These are phyloP conservation scores for Colletotrichum caudatum DNA, from an alignment of 2,329 filamentous ascomycete species.

Conservation along the genomic window DNA sequence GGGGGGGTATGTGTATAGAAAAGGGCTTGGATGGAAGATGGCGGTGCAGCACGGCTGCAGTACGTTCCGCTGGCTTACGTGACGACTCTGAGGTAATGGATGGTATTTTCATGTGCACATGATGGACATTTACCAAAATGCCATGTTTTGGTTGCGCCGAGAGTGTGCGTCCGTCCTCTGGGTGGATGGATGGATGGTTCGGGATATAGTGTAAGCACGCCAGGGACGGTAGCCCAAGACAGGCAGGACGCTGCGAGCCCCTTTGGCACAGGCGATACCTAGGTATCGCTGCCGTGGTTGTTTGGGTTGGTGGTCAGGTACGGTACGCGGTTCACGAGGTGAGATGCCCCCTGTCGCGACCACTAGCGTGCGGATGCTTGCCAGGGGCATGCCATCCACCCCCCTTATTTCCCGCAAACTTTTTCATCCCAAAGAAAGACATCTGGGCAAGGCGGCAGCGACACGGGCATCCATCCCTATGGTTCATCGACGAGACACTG, in stretches of 20 bases:
- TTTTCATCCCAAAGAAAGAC: conserved; percentile 28
- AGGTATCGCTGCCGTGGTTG: not conserved
- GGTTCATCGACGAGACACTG: not conserved
- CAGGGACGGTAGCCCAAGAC: not conserved
- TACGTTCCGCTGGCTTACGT: conserved; percentile 20
- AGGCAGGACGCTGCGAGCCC: conserved; percentile 13
- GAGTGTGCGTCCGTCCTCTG: conserved; percentile 3
- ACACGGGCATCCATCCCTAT: conserved; percentile 22
- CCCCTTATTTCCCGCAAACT: conserved; percentile 13
- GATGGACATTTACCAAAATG: conserved; percentile 39
- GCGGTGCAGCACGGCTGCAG: conserved; percentile 35
- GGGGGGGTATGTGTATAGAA: conserved; percentile 1
- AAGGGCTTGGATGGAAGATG: conserved; percentile 9
- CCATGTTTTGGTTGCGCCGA: conserved; percentile 33
- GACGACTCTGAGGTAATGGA: conserved; percentile 27
- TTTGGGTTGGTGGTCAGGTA: conserved; percentile 5
- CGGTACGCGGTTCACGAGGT: not conserved
- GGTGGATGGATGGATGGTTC: not conserved
- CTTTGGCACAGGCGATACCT: conserved; percentile 10
- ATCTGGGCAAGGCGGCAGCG: conserved; percentile 16
- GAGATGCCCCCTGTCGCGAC: not conserved
- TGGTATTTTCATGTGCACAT: conserved; percentile 37
- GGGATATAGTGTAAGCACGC: not conserved
- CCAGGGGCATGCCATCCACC: conserved; percentile 18
- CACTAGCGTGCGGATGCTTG: not conserved